These are phyloP conservation scores for Pulveroboletus frians DNA, from an alignment of 768 basidiomycete genomes.

Conservation along the genomic window DNA sequence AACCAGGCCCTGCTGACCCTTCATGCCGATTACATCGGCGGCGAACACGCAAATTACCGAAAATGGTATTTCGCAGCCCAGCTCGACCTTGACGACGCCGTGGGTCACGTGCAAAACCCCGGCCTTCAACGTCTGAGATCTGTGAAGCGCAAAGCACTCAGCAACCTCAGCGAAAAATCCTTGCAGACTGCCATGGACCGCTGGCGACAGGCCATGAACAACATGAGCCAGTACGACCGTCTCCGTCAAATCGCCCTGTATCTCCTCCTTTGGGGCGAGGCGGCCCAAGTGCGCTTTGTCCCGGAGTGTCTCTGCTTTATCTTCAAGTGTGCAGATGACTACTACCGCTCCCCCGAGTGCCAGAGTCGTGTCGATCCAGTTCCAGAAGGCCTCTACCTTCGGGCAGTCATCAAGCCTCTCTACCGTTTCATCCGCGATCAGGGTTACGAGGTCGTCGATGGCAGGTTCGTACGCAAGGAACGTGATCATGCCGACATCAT, in stretches of 20 bases:
- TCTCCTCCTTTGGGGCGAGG: conserved; percentile 96
- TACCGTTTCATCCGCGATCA: conserved; percentile 97
- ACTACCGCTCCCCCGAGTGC: conserved; percentile 98
- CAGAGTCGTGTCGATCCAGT: conserved; percentile 89
- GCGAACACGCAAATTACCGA: conserved; percentile 96
- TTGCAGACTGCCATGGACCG: conserved; percentile 82
- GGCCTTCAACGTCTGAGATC: conserved; percentile 82
- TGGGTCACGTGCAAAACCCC: conserved; percentile 88
- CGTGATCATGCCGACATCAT: conserved; percentile 91
- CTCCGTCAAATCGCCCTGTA: conserved; percentile 94
- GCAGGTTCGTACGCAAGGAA: conserved; percentile 91
- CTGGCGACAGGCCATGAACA: conserved; percentile 98
- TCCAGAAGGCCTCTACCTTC: conserved; percentile 91
- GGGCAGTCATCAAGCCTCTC: conserved; percentile 84
- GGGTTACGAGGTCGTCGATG: conserved; percentile 94
- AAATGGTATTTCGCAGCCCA: conserved; percentile 99
- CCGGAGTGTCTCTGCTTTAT: conserved; percentile 98
- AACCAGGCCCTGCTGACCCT: conserved; percentile 92
- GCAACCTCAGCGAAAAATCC: conserved; percentile 53
- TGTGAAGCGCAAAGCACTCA: conserved; percentile 54
- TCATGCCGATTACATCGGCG: conserved; percentile 98
- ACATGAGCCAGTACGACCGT: conserved; percentile 97
- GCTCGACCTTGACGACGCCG: conserved; percentile 95
- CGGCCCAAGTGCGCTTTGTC: conserved; percentile 92
- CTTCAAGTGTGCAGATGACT: conserved; percentile 99